Percentiles rank a stretch among this genome's conserved stretches.
phyloP scores from a whole-genome alignment of 208 protist genomes.

The Strigomonas culicis region DNA sequence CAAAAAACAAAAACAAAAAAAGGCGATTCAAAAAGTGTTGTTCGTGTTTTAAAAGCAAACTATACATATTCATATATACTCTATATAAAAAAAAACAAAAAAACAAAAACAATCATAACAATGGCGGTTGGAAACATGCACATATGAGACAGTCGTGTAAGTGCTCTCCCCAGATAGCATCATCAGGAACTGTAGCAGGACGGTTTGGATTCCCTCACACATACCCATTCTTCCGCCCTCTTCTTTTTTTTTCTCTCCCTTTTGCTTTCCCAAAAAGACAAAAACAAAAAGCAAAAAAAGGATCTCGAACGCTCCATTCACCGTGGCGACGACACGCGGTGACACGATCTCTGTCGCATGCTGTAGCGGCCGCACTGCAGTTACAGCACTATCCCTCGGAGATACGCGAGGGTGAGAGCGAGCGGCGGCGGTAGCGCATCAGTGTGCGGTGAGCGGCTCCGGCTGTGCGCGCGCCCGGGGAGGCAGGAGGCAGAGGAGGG shows the following conservation, averaged over 20 bases:
- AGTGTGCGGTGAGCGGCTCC: background rate
- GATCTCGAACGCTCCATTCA: too few species aligned
- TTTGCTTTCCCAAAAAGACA: background rate
- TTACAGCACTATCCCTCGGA: too few species aligned
- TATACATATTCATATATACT: background rate
- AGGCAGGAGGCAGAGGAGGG: too few species aligned
- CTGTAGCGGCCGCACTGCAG: too few species aligned
- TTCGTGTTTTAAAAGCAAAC: background rate
- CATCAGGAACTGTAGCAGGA: too few species aligned
- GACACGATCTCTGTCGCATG: too few species aligned
- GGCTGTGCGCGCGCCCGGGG: background rate
- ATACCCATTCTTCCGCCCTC: background rate
- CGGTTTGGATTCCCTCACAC: background rate
- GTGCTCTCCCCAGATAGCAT: too few species aligned
- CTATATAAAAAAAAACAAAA: background rate
- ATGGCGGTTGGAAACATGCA: too few species aligned
- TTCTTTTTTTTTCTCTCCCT: background rate
- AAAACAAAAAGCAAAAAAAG: slow-evolving; percentile 6
- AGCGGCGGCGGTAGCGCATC: background rate
- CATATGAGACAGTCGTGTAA: too few species aligned
- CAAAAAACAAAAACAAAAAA: slow-evolving; percentile 7
- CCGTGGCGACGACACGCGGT: too few species aligned
- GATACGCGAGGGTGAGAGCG: background rate
- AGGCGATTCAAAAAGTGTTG: background rate
- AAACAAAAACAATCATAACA: too few species aligned